phyloP scores from a whole-genome alignment of 2,329 filamentous ascomycete species.

The Karstenula rhodostoma region DNA sequence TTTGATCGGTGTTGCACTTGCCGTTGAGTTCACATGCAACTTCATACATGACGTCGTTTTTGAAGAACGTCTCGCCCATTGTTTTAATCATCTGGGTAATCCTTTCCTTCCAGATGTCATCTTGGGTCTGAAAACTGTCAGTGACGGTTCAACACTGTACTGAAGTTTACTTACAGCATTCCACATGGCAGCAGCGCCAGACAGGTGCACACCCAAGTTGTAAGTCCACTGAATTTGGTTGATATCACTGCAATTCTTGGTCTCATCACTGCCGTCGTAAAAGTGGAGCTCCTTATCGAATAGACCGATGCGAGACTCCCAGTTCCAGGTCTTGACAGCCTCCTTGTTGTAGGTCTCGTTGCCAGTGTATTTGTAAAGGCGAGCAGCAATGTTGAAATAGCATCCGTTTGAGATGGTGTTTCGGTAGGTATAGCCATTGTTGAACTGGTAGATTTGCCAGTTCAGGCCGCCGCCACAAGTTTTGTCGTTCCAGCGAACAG shows the following conservation, averaged over 20 bases:
- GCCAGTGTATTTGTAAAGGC: constrained; percentile 73
- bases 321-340: constrained; percentile 71
- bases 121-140: constrained; percentile 38
- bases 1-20: constrained; percentile 59
- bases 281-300: constrained; percentile 56
- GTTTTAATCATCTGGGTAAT: constrained; percentile 46
- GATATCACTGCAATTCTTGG: constrained; percentile 53
- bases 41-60: constrained; percentile 56
- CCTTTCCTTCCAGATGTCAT: constrained; percentile 41
- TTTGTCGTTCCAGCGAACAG: constrained; percentile 71
- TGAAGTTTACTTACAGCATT: constrained; percentile 51
- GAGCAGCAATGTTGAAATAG: constrained; percentile 82
- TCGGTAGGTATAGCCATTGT: constrained; percentile 82
- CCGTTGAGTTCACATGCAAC: constrained; percentile 56
- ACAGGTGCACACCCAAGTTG: constrained; percentile 56
- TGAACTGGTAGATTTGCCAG: constrained; percentile 83
- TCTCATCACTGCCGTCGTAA: constrained; percentile 56
- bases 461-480: constrained; percentile 75
- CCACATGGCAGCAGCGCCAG: constrained; percentile 58
- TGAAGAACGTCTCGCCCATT: constrained; percentile 53
- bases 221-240: constrained; percentile 58
- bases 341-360: constrained; percentile 65
- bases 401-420: constrained; percentile 82
- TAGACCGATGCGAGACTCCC: constrained; percentile 58
- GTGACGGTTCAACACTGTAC: constrained; percentile 1